These are phyloP conservation scores for Fusarium incarnatum DNA, from an alignment of 2,329 filamentous ascomycete genomes.

Conservation along the genomic window DNA sequence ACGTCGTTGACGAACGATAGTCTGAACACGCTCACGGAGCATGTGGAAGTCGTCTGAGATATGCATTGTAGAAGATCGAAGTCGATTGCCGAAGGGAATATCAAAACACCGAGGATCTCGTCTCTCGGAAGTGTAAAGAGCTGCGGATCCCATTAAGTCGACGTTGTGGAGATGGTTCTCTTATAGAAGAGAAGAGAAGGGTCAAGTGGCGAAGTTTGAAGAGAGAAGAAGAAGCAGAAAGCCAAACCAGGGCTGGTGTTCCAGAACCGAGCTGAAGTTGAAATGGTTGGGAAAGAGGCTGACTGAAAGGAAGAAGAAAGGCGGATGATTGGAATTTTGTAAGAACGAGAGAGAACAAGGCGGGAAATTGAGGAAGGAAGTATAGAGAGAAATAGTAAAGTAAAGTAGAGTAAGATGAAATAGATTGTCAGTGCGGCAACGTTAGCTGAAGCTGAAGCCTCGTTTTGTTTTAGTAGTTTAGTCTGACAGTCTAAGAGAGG, in stretches of 20 bases:
- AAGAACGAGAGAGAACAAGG: conserved; percentile 6
- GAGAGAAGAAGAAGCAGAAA: background rate
- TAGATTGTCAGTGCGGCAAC: background rate
- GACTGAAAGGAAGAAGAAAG: background rate
- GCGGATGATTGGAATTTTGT: conserved; percentile 15
- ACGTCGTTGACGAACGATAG: conserved; percentile 54
- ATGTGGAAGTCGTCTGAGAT: conserved; percentile 58
- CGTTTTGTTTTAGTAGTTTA: conserved; percentile 3
- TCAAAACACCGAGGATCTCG: conserved; percentile 33
- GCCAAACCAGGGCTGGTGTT: conserved; percentile 9
- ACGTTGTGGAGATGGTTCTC: background rate
- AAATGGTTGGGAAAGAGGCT: conserved; percentile 23
- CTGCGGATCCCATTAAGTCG: conserved; percentile 30
- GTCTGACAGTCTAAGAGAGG: conserved; percentile 18
- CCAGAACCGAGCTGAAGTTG: conserved; percentile 1
- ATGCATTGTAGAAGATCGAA: conserved; percentile 47
- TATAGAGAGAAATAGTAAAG: conserved; percentile 7
- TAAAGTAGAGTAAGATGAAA: background rate
- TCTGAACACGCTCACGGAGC: conserved; percentile 59
- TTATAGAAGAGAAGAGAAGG: conserved; percentile 19
- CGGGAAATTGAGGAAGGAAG: conserved; percentile 9
- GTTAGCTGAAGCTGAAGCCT: conserved; percentile 7
- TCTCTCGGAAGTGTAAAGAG: conserved; percentile 28
- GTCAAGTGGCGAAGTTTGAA: background rate
- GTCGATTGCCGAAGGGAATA: conserved; percentile 22